Evolutionary conservation across 768 basidiomycete species (phyloP).

Genomic region (Pisolithus orientalis): DNA sequence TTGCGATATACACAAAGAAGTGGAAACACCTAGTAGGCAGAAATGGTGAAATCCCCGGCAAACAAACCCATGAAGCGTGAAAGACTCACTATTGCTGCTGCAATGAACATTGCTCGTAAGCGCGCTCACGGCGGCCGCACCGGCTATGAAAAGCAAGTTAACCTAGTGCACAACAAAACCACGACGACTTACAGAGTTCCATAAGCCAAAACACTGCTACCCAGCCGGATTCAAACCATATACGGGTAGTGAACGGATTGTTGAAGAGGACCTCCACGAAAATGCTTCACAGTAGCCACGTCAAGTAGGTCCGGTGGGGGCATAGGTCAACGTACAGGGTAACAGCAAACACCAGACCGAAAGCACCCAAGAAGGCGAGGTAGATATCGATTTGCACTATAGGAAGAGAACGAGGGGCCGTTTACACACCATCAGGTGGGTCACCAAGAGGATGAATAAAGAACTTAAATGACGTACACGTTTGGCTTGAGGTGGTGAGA

Average conservation of each 20-base stretch:
- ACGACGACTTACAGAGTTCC: slow-evolving; percentile 46
- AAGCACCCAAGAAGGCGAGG: slow-evolving; percentile 52
- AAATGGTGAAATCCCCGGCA: neutral
- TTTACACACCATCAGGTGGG: too few species aligned
- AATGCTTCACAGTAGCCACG: slow-evolving; percentile 27
- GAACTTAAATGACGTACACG: slow-evolving; percentile 32
- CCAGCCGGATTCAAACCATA: slow-evolving; percentile 72
- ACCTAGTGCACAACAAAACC: neutral
- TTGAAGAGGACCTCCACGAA: slow-evolving; percentile 53
- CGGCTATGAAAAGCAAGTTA: slow-evolving; percentile 32
- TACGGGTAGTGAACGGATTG: slow-evolving; percentile 47
- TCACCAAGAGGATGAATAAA: too few species aligned
- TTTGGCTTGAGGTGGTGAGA: slow-evolving; percentile 33
- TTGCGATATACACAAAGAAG: slow-evolving; percentile 42
- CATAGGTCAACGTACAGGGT: slow-evolving; percentile 41
- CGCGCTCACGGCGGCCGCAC: slow-evolving; percentile 43
- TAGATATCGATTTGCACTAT: slow-evolving; percentile 50
- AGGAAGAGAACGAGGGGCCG: too few species aligned
- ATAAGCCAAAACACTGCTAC: slow-evolving; percentile 49
- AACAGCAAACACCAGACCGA: slow-evolving; percentile 53
- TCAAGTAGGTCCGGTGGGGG: neutral
- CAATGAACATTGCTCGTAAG: slow-evolving; percentile 34
- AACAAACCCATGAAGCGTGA: neutral
- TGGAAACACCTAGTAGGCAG: neutral
- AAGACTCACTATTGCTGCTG: slow-evolving; percentile 19